Evolutionary conservation across 192 early-diverging fungal species (phyloP).

Genomic region (Lobulomyces angularis): DNA sequence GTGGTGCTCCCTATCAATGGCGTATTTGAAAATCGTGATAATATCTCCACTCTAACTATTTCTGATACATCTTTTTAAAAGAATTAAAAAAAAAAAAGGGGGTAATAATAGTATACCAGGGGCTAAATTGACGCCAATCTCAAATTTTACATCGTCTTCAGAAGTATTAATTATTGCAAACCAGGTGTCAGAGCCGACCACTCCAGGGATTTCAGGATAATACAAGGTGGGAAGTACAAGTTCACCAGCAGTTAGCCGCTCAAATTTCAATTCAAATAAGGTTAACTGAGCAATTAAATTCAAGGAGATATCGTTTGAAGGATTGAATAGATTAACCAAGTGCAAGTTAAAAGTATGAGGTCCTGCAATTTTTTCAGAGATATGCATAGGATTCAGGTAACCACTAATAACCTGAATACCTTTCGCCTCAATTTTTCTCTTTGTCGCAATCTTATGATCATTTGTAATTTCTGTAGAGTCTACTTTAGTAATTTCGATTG

Average conservation of each 20-base stretch:
- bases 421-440: constrained; percentile 14
- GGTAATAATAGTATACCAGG: too few relatives aligned
- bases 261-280: constrained; percentile 59
- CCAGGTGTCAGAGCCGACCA: constrained; percentile 64
- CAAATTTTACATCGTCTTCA: constrained; percentile 67
- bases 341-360: constrained; percentile 31
- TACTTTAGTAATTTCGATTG: constrained; percentile 25
- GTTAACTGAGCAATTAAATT: constrained; percentile 46
- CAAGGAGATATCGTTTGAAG: constrained; percentile 38
- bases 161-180: constrained; percentile 65
- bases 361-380: constrained; percentile 38
- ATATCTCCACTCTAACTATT: constrained; percentile 54
- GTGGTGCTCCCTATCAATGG: constrained; percentile 56
- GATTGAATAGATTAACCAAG: constrained; percentile 56
- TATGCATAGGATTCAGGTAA: constrained; percentile 45
- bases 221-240: constrained; percentile 59
- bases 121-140: constrained; percentile 51
- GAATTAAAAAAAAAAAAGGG: too few relatives aligned
- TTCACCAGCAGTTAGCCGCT: constrained; percentile 51
- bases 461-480: background rate
- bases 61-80: constrained; percentile 48
- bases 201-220: constrained; percentile 43
- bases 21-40: constrained; percentile 73
- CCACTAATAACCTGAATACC: constrained; percentile 36
- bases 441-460: constrained; percentile 2